Percentiles rank a stretch among this genome's conserved stretches.
phyloP scores from a whole-genome alignment of 345 rosid species.

The Physaria fendleri region DNA sequence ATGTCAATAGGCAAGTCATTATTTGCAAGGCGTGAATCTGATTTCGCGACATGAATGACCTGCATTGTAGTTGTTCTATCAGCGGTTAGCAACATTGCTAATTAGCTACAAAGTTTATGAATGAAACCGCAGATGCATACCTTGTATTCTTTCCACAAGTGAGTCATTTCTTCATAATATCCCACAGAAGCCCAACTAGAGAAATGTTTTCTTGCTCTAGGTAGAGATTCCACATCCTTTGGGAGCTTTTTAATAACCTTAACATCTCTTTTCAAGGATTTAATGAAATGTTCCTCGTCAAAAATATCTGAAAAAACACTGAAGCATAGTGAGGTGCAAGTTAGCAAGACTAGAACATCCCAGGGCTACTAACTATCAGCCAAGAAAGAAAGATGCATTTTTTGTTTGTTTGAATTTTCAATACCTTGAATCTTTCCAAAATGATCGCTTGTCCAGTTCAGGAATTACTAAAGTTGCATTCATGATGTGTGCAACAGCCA shows the following conservation, averaged over 20 bases:
- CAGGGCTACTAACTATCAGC: background rate
- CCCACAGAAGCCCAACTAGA: slow-evolving; percentile 72
- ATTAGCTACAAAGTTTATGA: background rate
- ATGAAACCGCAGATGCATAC: slow-evolving; percentile 14
- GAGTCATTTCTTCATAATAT: slow-evolving; percentile 79
- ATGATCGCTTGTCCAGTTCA: slow-evolving; percentile 75
- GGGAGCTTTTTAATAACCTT: slow-evolving; percentile 71
- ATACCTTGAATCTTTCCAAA: slow-evolving; percentile 93
- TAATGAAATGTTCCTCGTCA: slow-evolving; percentile 65
- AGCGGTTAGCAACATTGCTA: background rate
- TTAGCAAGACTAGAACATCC: slow-evolving; percentile 1
- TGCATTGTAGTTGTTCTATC: slow-evolving; percentile 23
- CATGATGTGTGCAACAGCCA: slow-evolving; percentile 83
- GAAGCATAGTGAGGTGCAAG: slow-evolving; percentile 27
- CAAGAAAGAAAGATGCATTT: background rate
- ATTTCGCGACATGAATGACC: slow-evolving; percentile 84
- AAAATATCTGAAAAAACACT: slow-evolving; percentile 81
- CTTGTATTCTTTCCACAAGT: slow-evolving; percentile 62
- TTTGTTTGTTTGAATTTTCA: background rate
- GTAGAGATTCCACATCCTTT: slow-evolving; percentile 55
- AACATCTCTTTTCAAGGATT: slow-evolving; percentile 54
- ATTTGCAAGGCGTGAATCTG: slow-evolving; percentile 95
- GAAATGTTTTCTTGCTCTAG: slow-evolving; percentile 87
- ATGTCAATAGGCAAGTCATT: slow-evolving; percentile 76
- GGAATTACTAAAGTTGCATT: slow-evolving; percentile 93